Base-by-base conservation (phyloP, 108 stramenopile genomes). In the Cylindrotheca fusiformis region DNA sequence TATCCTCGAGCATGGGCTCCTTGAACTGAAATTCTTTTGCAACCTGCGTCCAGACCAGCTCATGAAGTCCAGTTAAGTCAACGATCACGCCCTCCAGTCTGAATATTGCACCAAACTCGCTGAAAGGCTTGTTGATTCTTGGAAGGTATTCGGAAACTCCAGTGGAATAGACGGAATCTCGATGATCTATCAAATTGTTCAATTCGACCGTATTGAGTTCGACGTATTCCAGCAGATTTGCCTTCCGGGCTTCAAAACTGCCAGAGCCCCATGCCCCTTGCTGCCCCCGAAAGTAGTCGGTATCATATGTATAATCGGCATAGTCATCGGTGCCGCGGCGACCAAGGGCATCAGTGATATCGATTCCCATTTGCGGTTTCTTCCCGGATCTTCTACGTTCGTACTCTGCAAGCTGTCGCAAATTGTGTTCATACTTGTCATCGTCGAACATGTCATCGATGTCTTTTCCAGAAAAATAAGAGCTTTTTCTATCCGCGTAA, bases 101-200 rank as follows among this genome's bases (percentile, higher is more conserved):
- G 50, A 92, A 88, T 12, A 92, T 77, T 2, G 87, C 87, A 21
- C 90, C 90, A 49, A 79, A 87, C 36, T 84, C 84, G 29, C 74
- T 75, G 67, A 86, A 87, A 20, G 90, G 90, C 29, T 81, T 79
- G 60, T 91, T 85, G 22, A 84, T 59, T 21, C 73, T 69, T 4
- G 77, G 50, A 23, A 90, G 58, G 48, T 87, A 83, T 47, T 62
- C 81, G 8, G 84, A 86, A 31, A 76, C 72, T 8, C 90, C 90
- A 41, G 81, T 85, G 4, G 77, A 46, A 19, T 68, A 75, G 1
- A 72, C 70, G 33, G 84, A 80, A 14, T 60, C 69, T 69, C 83
- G 83, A 56, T 73, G 77, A 27, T 81, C 86, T 19, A 88, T 79
- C 36, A 86, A 65, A 47, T 58, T 73, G 62, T 86, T 84, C 44